These are phyloP conservation scores for Cyclotella cryptica DNA, from an alignment of 108 stramenopile species.

Conservation along the genomic window DNA sequence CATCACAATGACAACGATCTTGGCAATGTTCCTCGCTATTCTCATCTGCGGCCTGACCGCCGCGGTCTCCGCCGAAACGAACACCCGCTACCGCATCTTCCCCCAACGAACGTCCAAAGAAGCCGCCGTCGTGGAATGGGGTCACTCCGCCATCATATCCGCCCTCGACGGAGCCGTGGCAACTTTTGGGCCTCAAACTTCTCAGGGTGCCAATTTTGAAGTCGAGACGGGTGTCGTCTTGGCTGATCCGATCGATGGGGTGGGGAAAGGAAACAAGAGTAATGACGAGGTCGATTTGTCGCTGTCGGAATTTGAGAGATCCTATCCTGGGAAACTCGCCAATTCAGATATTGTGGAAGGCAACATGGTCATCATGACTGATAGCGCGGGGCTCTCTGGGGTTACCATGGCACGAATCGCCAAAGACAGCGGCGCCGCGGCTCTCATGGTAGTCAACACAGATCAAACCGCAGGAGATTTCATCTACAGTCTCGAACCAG, in stretches of 20 bases:
- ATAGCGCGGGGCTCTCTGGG: conserved; percentile 67
- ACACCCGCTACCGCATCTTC: conserved; percentile 46
- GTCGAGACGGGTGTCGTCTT: conserved; percentile 84
- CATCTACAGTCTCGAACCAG: conserved; percentile 71
- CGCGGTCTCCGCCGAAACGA: conserved; percentile 8
- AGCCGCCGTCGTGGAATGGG: conserved; percentile 93
- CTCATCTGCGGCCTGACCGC: conserved; percentile 10
- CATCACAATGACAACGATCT: not conserved
- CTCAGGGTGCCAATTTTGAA: conserved; percentile 85
- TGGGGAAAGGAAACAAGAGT: conserved; percentile 34
- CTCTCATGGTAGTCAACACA: conserved; percentile 85
- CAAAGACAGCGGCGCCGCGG: conserved; percentile 83
- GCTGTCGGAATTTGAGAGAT: conserved; percentile 24
- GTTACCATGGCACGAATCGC: conserved; percentile 85
- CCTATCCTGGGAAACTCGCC: conserved; percentile 47
- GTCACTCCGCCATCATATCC: conserved; percentile 87
- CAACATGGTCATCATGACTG: conserved; percentile 91
- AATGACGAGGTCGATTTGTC: conserved; percentile 19
- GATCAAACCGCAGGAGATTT: conserved; percentile 83
- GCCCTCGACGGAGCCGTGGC: conserved; percentile 91
- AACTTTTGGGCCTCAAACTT: conserved; percentile 86
- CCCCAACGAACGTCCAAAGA: conserved; percentile 82
- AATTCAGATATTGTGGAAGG: conserved; percentile 84
- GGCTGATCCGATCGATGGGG: conserved; percentile 81
- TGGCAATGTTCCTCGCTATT: conserved; percentile 3